phyloP scores from a whole-genome alignment of 169 alveolate genomes.

The Plasmodium cynomolgi region DNA sequence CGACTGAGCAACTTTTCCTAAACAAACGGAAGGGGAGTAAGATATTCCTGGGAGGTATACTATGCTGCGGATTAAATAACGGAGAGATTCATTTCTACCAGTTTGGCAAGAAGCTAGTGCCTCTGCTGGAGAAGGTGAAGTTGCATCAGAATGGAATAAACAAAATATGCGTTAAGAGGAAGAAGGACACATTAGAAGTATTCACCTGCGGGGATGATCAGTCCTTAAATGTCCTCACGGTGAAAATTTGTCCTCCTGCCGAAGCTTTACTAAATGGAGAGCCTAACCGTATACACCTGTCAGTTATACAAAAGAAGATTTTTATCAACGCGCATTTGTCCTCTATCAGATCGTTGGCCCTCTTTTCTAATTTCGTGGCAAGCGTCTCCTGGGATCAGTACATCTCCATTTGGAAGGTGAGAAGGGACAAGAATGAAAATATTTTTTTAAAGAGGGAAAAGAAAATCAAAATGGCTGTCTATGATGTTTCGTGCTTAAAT shows the following conservation, averaged over 20 bases:
- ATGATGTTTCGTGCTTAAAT: conserved; percentile 64
- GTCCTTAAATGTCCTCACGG: conserved; percentile 32
- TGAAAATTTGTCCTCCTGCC: background rate
- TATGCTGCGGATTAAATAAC: conserved; percentile 43
- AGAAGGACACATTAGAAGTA: background rate
- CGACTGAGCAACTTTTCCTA: background rate
- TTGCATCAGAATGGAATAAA: conserved; percentile 69
- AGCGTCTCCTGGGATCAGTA: conserved; percentile 72
- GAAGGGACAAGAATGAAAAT: background rate
- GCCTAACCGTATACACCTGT: background rate
- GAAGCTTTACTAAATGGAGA: background rate
- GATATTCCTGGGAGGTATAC: background rate
- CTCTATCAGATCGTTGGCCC: conserved; percentile 37
- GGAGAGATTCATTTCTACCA: conserved; percentile 30
- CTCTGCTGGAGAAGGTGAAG: conserved; percentile 8
- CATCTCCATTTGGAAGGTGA: conserved; percentile 31
- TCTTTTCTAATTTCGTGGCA: conserved; percentile 11
- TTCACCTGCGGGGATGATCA: conserved; percentile 70
- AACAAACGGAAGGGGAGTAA: background rate
- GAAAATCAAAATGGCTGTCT: conserved; percentile 45
- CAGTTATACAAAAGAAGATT: conserved; percentile 18
- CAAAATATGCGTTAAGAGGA: conserved; percentile 31
- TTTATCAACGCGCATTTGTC: conserved; percentile 41
- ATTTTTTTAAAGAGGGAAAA: background rate
- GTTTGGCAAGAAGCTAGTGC: background rate